Percentiles rank a stretch among this genome's conserved stretches.
Evolutionary conservation across 2,329 filamentous ascomycete genomes (phyloP).

Genomic region (Ambrosiella cleistominuta): DNA sequence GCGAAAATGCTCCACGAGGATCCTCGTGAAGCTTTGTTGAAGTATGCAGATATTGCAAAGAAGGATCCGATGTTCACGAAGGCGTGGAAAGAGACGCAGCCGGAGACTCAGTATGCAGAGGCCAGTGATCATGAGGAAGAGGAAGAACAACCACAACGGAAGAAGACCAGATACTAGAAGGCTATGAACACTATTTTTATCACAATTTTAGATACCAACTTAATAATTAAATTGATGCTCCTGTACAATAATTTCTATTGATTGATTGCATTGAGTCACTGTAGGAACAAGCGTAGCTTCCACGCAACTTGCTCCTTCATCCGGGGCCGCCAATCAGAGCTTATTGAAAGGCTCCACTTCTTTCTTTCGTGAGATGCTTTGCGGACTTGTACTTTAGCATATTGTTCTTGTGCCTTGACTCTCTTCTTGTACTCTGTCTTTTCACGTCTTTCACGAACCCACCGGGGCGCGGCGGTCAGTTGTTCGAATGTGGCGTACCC

Average conservation of each 20-base stretch:
- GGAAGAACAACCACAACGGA: conserved; percentile 40
- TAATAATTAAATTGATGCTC: too few relatives aligned
- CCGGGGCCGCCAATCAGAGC: neutral
- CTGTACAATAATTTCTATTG: neutral
- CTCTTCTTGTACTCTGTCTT: neutral
- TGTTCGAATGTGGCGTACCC: conserved; percentile 2
- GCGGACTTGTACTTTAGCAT: neutral
- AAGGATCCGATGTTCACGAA: conserved; percentile 90
- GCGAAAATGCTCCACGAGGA: conserved; percentile 93
- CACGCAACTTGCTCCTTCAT: neutral
- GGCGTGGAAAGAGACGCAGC: conserved; percentile 83
- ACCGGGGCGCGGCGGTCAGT: conserved; percentile 2
- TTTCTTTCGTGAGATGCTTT: too few relatives aligned
- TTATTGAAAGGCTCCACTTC: neutral
- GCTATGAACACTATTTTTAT: neutral
- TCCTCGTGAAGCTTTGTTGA: conserved; percentile 78
- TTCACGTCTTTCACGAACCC: neutral
- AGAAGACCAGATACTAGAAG: conserved; percentile 33
- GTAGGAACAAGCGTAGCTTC: neutral
- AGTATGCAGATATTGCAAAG: conserved; percentile 84
- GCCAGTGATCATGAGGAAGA: conserved; percentile 70
- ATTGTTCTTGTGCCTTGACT: neutral
- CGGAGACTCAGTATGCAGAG: conserved; percentile 78
- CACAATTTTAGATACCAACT: neutral
- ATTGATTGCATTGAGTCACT: neutral